phyloP scores from a whole-genome alignment of 2,329 filamentous ascomycete genomes.

The Rhinocladiella similis region DNA sequence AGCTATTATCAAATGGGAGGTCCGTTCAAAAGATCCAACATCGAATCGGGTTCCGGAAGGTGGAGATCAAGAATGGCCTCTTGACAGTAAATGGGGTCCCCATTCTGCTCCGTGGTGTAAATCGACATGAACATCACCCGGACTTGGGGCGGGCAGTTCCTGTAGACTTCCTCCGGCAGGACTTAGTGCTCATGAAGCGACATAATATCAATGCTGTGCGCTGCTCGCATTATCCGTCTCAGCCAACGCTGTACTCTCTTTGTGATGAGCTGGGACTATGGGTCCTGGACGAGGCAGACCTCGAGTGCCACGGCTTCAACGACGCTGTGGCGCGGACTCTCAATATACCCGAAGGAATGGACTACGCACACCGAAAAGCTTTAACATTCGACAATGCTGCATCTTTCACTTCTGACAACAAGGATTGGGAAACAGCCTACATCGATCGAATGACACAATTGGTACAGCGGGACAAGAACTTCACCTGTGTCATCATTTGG shows the following conservation, averaged over 20 bases:
- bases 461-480: conserved; percentile 69
- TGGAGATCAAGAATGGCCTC: conserved; percentile 57
- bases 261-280: conserved; percentile 40
- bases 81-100: conserved; percentile 62
- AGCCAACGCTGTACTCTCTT: conserved; percentile 33
- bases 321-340: conserved; percentile 1
- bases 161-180: conserved; percentile 59
- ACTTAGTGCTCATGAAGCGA: conserved; percentile 67
- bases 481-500: conserved; percentile 71
- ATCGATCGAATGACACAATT: conserved; percentile 66
- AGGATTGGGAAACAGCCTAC: conserved; percentile 57
- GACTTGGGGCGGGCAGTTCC: conserved; percentile 63
- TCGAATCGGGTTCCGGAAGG: conserved; percentile 62
- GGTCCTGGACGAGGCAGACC: conserved; percentile 40
- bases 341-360: conserved; percentile 3
- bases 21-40: conserved; percentile 43
- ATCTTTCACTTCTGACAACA: conserved; percentile 35
- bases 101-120: conserved; percentile 64
- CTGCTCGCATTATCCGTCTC: conserved; percentile 68
- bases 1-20: neutral
- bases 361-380: conserved; percentile 7
- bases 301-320: conserved; percentile 39
- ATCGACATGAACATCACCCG: conserved; percentile 71
- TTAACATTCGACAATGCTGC: conserved; percentile 27
- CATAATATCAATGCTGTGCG: conserved; percentile 72